Evolutionary conservation across 2,329 filamentous ascomycete species (phyloP).

Genomic region (Colletotrichum tropicale): DNA sequence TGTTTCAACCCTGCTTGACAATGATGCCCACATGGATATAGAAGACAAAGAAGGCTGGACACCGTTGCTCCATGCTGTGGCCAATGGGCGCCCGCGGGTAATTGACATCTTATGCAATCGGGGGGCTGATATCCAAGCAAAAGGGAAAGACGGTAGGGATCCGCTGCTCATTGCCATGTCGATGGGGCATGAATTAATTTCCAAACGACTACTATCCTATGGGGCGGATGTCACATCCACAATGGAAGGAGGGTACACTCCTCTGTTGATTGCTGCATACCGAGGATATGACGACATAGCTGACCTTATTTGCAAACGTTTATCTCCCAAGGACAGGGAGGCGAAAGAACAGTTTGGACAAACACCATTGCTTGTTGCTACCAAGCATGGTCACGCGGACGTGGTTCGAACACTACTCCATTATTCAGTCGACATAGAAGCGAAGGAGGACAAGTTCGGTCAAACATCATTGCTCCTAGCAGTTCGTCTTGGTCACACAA

Average conservation of each 20-base stretch:
- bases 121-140: too few relatives aligned
- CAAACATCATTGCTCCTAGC: rapidly evolving
- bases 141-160: not conserved
- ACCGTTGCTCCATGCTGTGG: too few relatives aligned
- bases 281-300: too few relatives aligned
- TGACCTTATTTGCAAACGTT: too few relatives aligned
- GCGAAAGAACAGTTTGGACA: not conserved
- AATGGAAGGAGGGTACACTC: rapidly evolving
- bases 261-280: rapidly evolving
- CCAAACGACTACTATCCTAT: rapidly evolving
- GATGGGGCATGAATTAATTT: too few relatives aligned
- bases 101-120: rapidly evolving
- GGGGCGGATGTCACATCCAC: rapidly evolving
- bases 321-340: too few relatives aligned
- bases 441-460: rapidly evolving
- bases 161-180: not conserved
- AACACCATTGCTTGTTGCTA: not conserved
- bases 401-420: rapidly evolving
- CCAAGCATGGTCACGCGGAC: rapidly evolving
- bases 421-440: rapidly evolving
- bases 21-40: rapidly evolving
- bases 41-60: too few relatives aligned
- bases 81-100: rapidly evolving
- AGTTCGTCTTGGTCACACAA: not conserved
- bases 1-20: rapidly evolving